Conservation (phyloP, 2,329 filamentous ascomycete genomes). For the Botrytis squamosa region DNA sequence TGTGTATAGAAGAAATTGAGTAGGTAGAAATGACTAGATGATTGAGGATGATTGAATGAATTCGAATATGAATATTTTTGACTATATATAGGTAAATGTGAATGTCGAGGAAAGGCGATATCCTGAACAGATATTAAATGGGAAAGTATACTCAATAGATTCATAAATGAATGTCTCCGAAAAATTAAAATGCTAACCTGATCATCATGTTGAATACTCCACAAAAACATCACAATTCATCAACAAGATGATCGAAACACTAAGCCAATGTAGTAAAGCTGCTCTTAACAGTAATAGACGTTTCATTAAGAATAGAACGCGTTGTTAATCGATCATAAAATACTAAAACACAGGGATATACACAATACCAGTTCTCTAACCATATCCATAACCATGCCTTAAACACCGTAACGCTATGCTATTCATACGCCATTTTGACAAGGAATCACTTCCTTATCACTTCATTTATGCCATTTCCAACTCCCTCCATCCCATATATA, state of each 20-base stretch:
- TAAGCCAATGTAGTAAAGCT: background rate
- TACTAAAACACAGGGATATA: slow-evolving; percentile 4
- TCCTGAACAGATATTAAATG: background rate
- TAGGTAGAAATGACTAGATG: background rate
- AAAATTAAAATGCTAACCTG: background rate
- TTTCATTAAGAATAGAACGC: background rate
- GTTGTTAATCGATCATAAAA: background rate
- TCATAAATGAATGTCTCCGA: background rate
- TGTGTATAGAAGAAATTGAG: background rate
- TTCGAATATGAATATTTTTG: background rate
- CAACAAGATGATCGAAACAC: background rate
- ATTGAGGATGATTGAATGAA: background rate
- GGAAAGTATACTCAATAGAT: background rate
- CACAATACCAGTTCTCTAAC: background rate
- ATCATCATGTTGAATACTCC: background rate
- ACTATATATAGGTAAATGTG: background rate
- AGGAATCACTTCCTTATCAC: background rate
- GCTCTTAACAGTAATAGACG: background rate
- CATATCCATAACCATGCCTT: background rate
- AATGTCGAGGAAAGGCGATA: background rate
- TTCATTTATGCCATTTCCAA: background rate
- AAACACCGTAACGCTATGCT: background rate
- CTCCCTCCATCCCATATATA: background rate
- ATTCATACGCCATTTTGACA: slow-evolving; percentile 1
- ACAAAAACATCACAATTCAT: background rate